Base-by-base conservation (phyloP, 2,329 filamentous ascomycete genomes). In the Botrytis paeoniae region DNA sequence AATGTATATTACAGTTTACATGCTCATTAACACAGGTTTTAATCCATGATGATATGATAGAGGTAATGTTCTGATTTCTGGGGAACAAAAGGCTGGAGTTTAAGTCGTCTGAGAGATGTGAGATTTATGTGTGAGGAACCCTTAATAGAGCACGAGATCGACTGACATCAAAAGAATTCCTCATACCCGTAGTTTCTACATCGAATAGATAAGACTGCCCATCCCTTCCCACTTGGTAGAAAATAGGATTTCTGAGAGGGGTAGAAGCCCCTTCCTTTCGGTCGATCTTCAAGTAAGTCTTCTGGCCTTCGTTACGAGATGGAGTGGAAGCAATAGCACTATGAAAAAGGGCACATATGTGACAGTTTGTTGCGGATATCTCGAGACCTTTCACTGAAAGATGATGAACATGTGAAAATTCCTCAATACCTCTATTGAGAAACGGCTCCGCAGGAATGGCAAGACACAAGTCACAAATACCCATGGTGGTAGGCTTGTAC, bases 31-130 rank as follows among this genome's bases (percentile, higher is more conserved):
- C 48, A 35, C 75, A 75, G 48, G 64, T 69, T 22, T 25, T 16
- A 20, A 75, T 73, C 74, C 74, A 76, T 32, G 72, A 73, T 61
- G 70, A 59, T n/a, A 64, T 45, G n/a, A 71, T 64, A 25, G 59
- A 64, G 29, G 71, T 48, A 18, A 62, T 54, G 7, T 32, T 66
- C 29, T 72, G 39, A 37, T 70, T 70, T 57, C 62, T 70, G 9
- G 73, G 73, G 59, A 68, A 66, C 10, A 74, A 61, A 25, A 61
- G 48, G 51, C 69, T 74, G 18, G 65, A 75, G 29, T 57, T 48
- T 10, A 45, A 32, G 63, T 74, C 66, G 20, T 70, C 74, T 74
- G 32, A 4, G 25, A 59, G 16, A 39, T 71, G 61, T 71, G 70
- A 71, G 70, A 57, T 54, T 43, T 16, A 16, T 29, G 22, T 22